Evolutionary conservation across 345 rosid genomes (phyloP).

Genomic region (Microcos paniculata): DNA sequence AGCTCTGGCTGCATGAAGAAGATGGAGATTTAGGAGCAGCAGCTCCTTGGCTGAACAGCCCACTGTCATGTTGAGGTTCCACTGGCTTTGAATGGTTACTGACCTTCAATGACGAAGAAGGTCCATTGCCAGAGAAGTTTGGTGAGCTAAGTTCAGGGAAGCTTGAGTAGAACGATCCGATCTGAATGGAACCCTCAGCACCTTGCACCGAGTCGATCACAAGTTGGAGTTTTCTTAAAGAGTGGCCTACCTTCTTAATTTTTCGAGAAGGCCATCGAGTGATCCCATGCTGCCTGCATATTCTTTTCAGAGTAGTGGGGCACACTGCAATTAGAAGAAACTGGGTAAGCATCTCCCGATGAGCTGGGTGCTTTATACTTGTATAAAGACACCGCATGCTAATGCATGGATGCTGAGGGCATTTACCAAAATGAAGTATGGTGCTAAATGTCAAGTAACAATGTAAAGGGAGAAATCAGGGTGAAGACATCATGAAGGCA

Average conservation of each 20-base stretch:
- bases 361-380: conserved; percentile 2
- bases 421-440: neutral
- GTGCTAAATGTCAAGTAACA: neutral
- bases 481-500: neutral
- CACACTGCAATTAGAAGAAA: conserved; percentile 66
- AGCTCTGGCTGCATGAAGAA: conserved; percentile 76
- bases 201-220: conserved; percentile 96
- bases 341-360: conserved; percentile 13
- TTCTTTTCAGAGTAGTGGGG: conserved; percentile 94
- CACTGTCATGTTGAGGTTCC: conserved; percentile 39
- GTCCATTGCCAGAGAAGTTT: conserved; percentile 39
- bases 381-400: neutral
- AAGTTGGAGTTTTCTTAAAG: conserved; percentile 82
- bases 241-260: conserved; percentile 95
- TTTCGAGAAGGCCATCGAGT: conserved; percentile 94
- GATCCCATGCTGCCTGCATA: conserved; percentile 93
- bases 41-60: conserved; percentile 33
- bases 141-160: conserved; percentile 86
- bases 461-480: conserved; percentile 4
- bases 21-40: conserved; percentile 61
- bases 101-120: conserved; percentile 32
- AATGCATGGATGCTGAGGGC: neutral
- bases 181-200: conserved; percentile 71
- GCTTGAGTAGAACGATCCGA: conserved; percentile 75
- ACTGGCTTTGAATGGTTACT: conserved; percentile 31